These are phyloP conservation scores for Serendipita sp. DNA, from an alignment of 768 basidiomycete species.

Conservation along the genomic window DNA sequence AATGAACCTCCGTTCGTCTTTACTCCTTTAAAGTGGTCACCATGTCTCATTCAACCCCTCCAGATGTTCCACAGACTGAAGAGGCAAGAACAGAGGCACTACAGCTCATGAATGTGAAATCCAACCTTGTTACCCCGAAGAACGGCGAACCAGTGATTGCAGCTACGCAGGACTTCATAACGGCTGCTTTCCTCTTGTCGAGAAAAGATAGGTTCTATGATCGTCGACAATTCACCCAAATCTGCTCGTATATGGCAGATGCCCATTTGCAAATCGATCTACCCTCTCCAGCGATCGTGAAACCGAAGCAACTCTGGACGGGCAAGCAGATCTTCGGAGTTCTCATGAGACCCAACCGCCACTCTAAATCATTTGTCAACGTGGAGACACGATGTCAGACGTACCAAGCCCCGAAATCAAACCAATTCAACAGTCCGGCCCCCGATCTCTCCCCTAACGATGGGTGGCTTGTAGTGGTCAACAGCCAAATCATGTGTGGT, in stretches of 20 bases:
- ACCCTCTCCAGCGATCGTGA: slow-evolving; percentile 87
- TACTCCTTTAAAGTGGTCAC: neutral
- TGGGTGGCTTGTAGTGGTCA: slow-evolving; percentile 92
- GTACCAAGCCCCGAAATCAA: slow-evolving; percentile 54
- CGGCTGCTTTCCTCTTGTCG: slow-evolving; percentile 90
- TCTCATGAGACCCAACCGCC: slow-evolving; percentile 84
- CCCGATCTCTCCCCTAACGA: slow-evolving; percentile 91
- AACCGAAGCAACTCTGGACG: slow-evolving; percentile 88
- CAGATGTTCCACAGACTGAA: slow-evolving; percentile 97
- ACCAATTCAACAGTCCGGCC: slow-evolving; percentile 39
- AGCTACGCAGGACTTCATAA: slow-evolving; percentile 99
- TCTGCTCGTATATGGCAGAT: slow-evolving; percentile 87
- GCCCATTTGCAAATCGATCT: slow-evolving; percentile 87
- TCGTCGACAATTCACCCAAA: slow-evolving; percentile 88
- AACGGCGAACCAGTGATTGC: slow-evolving; percentile 99
- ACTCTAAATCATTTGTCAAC: slow-evolving; percentile 74
- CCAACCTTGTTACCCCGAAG: slow-evolving; percentile 93
- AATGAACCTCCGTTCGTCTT: slow-evolving; percentile 85
- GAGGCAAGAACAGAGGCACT: slow-evolving; percentile 95
- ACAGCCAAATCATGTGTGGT: slow-evolving; percentile 98
- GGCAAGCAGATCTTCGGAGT: slow-evolving; percentile 98
- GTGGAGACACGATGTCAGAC: slow-evolving; percentile 94
- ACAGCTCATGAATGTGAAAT: slow-evolving; percentile 92
- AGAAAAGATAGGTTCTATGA: slow-evolving; percentile 87
- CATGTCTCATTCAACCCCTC: slow-evolving; percentile 8